Evolutionary conservation across 2,329 filamentous ascomycete species (phyloP), one percentile per base, ranked within the genome.

Genomic region (Penicillium verrucosum): DNA sequence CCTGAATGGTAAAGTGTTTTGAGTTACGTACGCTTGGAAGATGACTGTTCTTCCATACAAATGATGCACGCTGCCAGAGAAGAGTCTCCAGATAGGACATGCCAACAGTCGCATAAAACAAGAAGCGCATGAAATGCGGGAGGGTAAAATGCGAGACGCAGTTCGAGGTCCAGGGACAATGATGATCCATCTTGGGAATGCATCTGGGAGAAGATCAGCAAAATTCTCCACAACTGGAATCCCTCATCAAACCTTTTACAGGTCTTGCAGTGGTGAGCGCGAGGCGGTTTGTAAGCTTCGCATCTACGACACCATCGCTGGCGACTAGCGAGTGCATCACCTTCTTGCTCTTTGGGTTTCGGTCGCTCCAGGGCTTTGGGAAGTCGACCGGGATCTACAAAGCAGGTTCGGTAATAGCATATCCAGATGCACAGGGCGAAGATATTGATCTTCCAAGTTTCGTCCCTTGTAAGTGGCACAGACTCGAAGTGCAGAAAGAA

Each of bases 131-230:
- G 68, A 87, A 88, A 67, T 87, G 85, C 1, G 85, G 85, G 58
- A 86, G 82, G 0, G 84, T 87, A 61, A 81, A 82, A 70, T 87
- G 81, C 41, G 85, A 87, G 51, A 88, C 84, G 65, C 85, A 88
- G 65, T 87, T 87, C 34, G 74, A 76, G 25, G 84, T 87, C 85
- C 85, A 88, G 7, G 85, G 83, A 67, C 85, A 88, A 68, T 88
- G 85, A 67, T 86, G 84, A 68, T 86, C 84, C 84, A 86, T 86
- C 70, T 85, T 86, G 0, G 82, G 82, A 48, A 86, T 81, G 63
- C 84, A 85, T 72, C 82, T 84, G 48, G 16, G 27, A 14, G 12
- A 18, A n/a, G 11, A 48, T 67, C 18, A 67, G 60, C 46, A 36
- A 30, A 38, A 16, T 7, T 40, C 1, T n/a, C 41, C 8, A 18